Conservation (phyloP, 768 basidiomycete species). For the Lyophyllum shimeji region DNA sequence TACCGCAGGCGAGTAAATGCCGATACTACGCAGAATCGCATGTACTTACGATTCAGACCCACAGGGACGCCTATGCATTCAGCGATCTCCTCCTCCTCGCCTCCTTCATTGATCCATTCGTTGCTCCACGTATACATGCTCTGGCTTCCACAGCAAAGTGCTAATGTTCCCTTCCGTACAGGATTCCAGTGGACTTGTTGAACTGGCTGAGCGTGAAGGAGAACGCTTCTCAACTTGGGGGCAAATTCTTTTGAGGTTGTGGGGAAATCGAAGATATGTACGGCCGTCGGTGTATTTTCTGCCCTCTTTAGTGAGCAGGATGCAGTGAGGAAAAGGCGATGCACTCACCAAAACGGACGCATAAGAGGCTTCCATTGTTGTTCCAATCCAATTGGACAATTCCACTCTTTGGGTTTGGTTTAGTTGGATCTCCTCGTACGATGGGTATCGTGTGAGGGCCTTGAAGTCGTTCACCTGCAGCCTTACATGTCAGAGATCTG, state of each 20-base stretch:
- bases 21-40: constrained; percentile 12
- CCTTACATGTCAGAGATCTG: neutral
- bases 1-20: constrained; percentile 22
- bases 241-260: constrained; percentile 52
- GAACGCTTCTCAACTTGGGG: constrained; percentile 63
- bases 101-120: constrained; percentile 67
- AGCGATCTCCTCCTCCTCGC: constrained; percentile 72
- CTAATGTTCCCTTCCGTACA: constrained; percentile 69
- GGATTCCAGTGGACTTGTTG: constrained; percentile 81
- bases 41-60: constrained; percentile 47
- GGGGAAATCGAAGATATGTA: constrained; percentile 77
- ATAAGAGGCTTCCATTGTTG: constrained; percentile 66
- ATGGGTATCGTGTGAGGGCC: constrained; percentile 54
- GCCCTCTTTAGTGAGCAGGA: constrained; percentile 6
- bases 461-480: constrained; percentile 62
- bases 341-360: constrained; percentile 68
- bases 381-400: constrained; percentile 81
- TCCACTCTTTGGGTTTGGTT: constrained; percentile 66
- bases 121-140: constrained; percentile 82
- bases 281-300: constrained; percentile 64
- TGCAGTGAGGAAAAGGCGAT: neutral
- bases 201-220: constrained; percentile 66
- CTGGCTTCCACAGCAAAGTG: constrained; percentile 63
- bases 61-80: constrained; percentile 90
- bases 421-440: constrained; percentile 55